phyloP scores from a whole-genome alignment of 176 grass and related monocot species.

The Ensete ventricosum region DNA sequence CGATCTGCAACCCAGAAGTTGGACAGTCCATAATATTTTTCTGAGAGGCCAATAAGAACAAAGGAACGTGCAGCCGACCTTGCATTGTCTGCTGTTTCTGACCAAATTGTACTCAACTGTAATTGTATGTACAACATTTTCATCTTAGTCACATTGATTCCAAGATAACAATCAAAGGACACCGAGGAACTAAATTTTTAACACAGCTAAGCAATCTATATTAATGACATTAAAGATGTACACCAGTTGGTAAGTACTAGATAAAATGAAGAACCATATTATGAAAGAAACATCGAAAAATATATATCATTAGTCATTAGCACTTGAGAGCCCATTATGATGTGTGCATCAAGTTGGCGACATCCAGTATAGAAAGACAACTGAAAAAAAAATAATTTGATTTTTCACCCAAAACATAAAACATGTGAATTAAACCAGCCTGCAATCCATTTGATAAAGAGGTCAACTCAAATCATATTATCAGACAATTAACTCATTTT shows the following conservation, averaged over 20 bases:
- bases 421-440: too few species aligned
- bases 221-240: background rate
- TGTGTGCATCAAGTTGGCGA: too few species aligned
- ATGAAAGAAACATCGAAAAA: background rate
- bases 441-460: too few species aligned
- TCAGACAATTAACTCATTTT: too few species aligned
- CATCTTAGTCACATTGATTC: background rate
- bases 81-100: slow-evolving; percentile 31
- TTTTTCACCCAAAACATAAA: too few species aligned
- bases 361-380: too few species aligned
- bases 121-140: background rate
- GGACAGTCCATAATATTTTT: slow-evolving; percentile 25
- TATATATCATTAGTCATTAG: too few species aligned
- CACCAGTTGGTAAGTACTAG: background rate
- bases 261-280: background rate
- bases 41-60: slow-evolving; percentile 27
- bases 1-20: slow-evolving; percentile 24
- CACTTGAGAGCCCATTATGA: too few species aligned
- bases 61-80: slow-evolving; percentile 27
- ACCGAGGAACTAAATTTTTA: background rate
- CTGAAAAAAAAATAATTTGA: too few species aligned
- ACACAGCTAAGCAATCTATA: background rate
- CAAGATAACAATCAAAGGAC: background rate
- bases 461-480: too few species aligned
- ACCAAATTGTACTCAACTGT: slow-evolving; percentile 36